Evolutionary conservation across 106 monocot species (phyloP).

Genomic region (Apostasia ramifera): DNA sequence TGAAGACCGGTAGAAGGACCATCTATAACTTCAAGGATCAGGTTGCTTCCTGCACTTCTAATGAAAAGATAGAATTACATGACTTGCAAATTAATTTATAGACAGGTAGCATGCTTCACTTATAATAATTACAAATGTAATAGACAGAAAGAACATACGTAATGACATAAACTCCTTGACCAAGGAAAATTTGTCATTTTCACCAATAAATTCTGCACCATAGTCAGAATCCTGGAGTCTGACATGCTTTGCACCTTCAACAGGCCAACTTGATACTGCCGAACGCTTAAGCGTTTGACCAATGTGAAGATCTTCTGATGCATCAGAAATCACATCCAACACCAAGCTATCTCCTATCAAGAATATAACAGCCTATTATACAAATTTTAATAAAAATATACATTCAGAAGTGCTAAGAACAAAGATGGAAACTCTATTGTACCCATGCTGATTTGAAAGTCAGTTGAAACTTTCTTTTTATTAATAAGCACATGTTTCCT

Average conservation of each 20-base stretch:
- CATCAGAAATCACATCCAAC: slow-evolving; percentile 39
- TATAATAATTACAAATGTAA: slow-evolving; percentile 1
- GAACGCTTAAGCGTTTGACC: slow-evolving; percentile 54
- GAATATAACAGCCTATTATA: slow-evolving; percentile 9
- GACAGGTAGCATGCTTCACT: neutral
- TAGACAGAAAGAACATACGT: slow-evolving; percentile 36
- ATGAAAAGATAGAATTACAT: slow-evolving; percentile 41
- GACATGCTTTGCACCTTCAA: slow-evolving; percentile 30
- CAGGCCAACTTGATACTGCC: slow-evolving; percentile 23
- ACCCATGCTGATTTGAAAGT: slow-evolving; percentile 34
- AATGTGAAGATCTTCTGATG: slow-evolving; percentile 32
- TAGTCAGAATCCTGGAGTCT: slow-evolving; percentile 15
- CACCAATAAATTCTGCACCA: slow-evolving; percentile 13
- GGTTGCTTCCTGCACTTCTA: slow-evolving; percentile 79
- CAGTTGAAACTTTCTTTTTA: slow-evolving; percentile 21
- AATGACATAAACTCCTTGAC: slow-evolving; percentile 22
- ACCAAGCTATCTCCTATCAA: slow-evolving; percentile 42
- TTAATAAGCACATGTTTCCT: slow-evolving; percentile 17
- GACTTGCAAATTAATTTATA: slow-evolving; percentile 17
- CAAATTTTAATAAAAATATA: neutral
- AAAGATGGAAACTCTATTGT: slow-evolving; percentile 1
- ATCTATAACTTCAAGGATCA: slow-evolving; percentile 72
- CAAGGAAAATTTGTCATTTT: slow-evolving; percentile 15
- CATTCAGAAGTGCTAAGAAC: neutral
- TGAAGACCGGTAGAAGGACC: slow-evolving; percentile 63